Evolutionary conservation across 2,329 filamentous ascomycete genomes (phyloP).

Genomic region (Stachybotrys echinatus): DNA sequence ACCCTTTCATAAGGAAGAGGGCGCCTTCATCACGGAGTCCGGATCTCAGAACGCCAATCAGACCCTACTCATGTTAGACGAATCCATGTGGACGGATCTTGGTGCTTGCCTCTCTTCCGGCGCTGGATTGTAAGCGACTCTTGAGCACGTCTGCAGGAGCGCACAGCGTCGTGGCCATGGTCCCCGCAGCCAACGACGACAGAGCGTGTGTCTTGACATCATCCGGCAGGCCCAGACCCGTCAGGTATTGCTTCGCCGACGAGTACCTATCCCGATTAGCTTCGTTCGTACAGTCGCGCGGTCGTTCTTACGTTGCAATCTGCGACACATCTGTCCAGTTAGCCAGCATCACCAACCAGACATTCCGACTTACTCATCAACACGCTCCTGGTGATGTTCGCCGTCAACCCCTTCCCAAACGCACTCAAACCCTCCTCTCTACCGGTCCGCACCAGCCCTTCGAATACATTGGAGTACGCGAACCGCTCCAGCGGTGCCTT

Average conservation of each 20-base stretch:
- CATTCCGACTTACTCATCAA: slow-evolving; percentile 33
- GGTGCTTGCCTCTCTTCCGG: slow-evolving; percentile 16
- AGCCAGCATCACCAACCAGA: slow-evolving; percentile 4
- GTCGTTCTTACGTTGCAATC: slow-evolving; percentile 33
- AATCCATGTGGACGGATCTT: too few relatives aligned
- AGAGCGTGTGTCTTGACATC: slow-evolving; percentile 33
- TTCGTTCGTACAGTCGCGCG: not conserved
- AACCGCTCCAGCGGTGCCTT: slow-evolving; percentile 29
- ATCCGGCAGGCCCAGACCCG: slow-evolving; percentile 23
- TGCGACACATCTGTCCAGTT: slow-evolving; percentile 32
- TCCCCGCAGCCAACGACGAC: slow-evolving; percentile 35
- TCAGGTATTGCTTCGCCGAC: slow-evolving; percentile 25
- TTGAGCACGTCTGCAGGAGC: slow-evolving; percentile 40
- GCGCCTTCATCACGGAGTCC: slow-evolving; percentile 32
- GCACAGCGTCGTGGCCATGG: slow-evolving; percentile 39
- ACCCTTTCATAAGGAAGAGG: slow-evolving; percentile 39
- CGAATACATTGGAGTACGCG: slow-evolving; percentile 29
- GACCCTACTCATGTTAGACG: slow-evolving; percentile 13
- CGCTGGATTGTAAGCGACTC: slow-evolving; percentile 30
- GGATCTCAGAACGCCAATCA: slow-evolving; percentile 25
- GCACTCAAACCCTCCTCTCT: slow-evolving; percentile 32
- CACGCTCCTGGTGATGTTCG: slow-evolving; percentile 35
- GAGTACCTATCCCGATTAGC: slow-evolving; percentile 20
- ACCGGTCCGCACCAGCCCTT: slow-evolving; percentile 25
- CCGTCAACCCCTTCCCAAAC: slow-evolving; percentile 30